Percentiles rank a stretch among this genome's conserved stretches.
phyloP scores from a whole-genome alignment of 2,329 filamentous ascomycete genomes.

The Xylariaceae sp. region DNA sequence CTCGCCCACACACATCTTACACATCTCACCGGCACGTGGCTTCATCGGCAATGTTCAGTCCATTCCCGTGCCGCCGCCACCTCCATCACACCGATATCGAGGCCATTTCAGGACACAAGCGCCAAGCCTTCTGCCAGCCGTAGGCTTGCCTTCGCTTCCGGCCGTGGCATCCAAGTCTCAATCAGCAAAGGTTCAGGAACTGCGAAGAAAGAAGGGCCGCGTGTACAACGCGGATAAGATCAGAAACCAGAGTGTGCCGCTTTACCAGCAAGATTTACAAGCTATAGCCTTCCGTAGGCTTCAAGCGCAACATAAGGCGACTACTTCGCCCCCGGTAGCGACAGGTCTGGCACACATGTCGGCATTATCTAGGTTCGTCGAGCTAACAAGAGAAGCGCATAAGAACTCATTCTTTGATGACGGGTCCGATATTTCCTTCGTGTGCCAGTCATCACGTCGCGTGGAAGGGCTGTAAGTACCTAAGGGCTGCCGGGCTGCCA shows the following conservation, averaged over 20 bases:
- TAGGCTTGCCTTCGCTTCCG: slow-evolving; percentile 4
- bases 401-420: background rate
- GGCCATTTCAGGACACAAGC: background rate
- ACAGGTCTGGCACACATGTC: slow-evolving; percentile 1
- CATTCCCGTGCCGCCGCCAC: slow-evolving; percentile 7
- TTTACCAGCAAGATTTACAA: background rate
- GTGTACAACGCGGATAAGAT: background rate
- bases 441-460: slow-evolving; percentile 9
- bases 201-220: background rate
- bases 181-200: background rate
- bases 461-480: background rate
- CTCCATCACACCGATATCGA: slow-evolving; percentile 5
- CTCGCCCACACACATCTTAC: background rate
- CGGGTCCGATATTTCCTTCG: slow-evolving; percentile 17
- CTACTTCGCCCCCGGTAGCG: background rate
- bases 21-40: no score
- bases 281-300: background rate
- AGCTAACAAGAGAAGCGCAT: slow-evolving; percentile 1
- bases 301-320: background rate
- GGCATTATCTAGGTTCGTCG: slow-evolving; percentile 1
- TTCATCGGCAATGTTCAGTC: slow-evolving; percentile 6
- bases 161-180: background rate
- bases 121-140: slow-evolving; percentile 7
- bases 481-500: no score
- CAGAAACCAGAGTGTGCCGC: background rate